Base-by-base conservation (phyloP, 352 stramenopile species). In the Phytophthora meadii region DNA sequence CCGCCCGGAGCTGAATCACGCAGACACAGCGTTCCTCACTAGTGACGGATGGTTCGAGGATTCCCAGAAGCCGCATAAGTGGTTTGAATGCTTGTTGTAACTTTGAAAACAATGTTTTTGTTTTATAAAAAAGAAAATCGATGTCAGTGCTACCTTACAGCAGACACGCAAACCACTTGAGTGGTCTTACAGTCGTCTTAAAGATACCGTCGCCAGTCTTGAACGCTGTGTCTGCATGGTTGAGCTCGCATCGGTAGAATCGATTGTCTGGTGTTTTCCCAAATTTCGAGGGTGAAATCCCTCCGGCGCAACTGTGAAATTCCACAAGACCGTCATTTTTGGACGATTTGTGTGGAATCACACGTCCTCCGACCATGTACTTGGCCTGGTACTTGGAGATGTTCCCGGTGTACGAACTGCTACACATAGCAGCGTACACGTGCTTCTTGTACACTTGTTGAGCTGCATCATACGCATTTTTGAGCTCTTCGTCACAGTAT, bases 161-260 rank as follows among this genome's bases (percentile, higher is more conserved):
- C 3, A 81, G 49, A 25, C 73, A 81, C 48, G 80, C 61, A 25
- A 84, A 81, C 78, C 78, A 87, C 47, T 68, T 85, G 19, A 77
- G 17, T 5, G 71, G 70, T 36, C 54, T 65, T 27, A 74, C 53
- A 10, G 72, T 69, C 7, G 52, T 25, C 39, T 74, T 76, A 42
- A 81, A 79, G 34, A 76, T 57, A 0, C 59, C 77, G 52, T 88
- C 77, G 19, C 77, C 77, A 17, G 73, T 68, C 27, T 72, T 74
- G 52, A 88, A 85, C 8, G 79, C 66, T 17, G 69, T 81, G 61
- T 88, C 79, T 4, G 60, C 46, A 49, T 88, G 79, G 54, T 88
- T 86, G 28, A 86, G 50, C 24, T 79, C 63, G 5, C 61, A 65
- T 11, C 53, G 17, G 65, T 86, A 88, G 66, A 75, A 79, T 14